A percentile compares a stretch with the other conserved stretches of the same genome.
Evolutionary conservation across 169 alveolate genomes (phyloP).

Genomic region (Cryptosporidium parvum): DNA sequence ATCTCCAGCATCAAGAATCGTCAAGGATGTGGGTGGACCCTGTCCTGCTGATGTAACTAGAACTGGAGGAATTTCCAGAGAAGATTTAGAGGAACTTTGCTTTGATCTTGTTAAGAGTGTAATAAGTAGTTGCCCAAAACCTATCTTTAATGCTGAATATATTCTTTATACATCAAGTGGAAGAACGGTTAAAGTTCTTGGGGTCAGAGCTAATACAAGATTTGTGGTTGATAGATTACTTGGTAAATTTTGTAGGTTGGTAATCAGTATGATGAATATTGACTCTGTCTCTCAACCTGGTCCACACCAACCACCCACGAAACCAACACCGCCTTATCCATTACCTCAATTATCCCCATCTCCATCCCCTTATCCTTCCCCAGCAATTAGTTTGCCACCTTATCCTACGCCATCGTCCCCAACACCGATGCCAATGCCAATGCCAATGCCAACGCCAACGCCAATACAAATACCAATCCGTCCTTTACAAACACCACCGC

Average conservation of each 20-base stretch:
- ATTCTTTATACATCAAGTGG: background rate
- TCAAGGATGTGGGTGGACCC: background rate
- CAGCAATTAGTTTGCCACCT: background rate
- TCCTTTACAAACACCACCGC: too few relatives aligned
- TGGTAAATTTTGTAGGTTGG: slow-evolving; percentile 22
- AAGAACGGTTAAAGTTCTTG: background rate
- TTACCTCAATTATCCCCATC: background rate
- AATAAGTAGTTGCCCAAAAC: background rate
- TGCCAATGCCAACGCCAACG: background rate
- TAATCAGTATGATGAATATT: background rate
- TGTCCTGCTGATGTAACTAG: background rate
- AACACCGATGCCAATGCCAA: background rate
- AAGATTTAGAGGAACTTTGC: background rate
- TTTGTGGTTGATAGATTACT: background rate
- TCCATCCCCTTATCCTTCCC: background rate
- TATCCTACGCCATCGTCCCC: background rate
- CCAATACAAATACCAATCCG: background rate
- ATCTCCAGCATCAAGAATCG: background rate
- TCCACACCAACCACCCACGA: background rate
- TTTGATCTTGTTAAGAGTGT: background rate
- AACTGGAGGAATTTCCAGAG: background rate
- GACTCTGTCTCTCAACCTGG: background rate
- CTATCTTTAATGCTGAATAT: slow-evolving; percentile 4
- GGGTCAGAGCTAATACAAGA: background rate
- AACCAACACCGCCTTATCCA: background rate